Conservation (phyloP, 1,284 basidiomycete species). For the Cryptococcus sp. region DNA sequence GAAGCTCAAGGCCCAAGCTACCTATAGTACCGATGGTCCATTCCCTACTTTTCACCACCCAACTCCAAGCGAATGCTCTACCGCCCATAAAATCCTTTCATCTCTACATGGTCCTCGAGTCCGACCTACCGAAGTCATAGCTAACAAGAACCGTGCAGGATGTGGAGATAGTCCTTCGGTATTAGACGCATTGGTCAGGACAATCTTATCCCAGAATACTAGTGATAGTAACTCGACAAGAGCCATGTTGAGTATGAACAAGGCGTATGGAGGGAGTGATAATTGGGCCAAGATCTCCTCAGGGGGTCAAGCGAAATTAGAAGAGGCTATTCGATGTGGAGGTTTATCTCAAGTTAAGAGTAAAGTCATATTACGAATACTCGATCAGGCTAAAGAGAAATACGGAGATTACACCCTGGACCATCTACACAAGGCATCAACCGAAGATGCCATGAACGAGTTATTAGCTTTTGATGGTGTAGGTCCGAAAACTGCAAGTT, state of each 20-base stretch:
- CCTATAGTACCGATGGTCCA: constrained; percentile 46
- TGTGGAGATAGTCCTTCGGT: constrained; percentile 62
- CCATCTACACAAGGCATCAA: constrained; percentile 47
- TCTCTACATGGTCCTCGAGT: constrained; percentile 42
- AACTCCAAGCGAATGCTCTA: constrained; percentile 52
- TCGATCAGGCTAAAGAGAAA: constrained; percentile 54
- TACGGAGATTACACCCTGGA: constrained; percentile 49
- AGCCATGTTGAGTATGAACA: constrained; percentile 60
- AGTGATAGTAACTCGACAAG: constrained; percentile 59
- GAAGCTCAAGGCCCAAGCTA: constrained; percentile 1
- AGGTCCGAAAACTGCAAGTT: constrained; percentile 72
- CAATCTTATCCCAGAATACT: constrained; percentile 71
- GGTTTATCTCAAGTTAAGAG: constrained; percentile 72
- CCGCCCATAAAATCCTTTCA: constrained; percentile 53
- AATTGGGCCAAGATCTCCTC: constrained; percentile 60
- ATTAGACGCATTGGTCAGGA: constrained; percentile 65
- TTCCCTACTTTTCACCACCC: constrained; percentile 57
- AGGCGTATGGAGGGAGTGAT: constrained; percentile 56
- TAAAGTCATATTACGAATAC: constrained; percentile 60
- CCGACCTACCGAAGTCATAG: constrained; percentile 40
- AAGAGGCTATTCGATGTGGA: constrained; percentile 61
- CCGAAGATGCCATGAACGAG: constrained; percentile 64
- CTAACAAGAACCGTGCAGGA: constrained; percentile 46
- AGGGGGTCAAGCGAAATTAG: constrained; percentile 55
- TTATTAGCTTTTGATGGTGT: constrained; percentile 65